phyloP scores from a whole-genome alignment of 192 early-diverging fungal species.

The Entomortierella parvispora region DNA sequence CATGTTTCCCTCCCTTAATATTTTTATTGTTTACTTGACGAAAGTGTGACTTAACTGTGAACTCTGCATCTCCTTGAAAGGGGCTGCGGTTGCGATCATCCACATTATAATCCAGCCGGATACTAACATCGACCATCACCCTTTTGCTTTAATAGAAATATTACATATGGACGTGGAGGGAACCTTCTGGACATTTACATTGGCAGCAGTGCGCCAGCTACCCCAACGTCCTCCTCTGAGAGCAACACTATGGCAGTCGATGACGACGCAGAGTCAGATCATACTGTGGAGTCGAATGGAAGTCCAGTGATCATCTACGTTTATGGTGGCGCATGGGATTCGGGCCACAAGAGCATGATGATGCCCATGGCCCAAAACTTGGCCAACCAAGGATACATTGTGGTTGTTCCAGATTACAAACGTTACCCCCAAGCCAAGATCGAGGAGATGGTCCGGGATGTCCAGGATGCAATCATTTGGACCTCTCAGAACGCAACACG shows the following conservation, averaged over 20 bases:
- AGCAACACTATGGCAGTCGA: slow-evolving; percentile 11
- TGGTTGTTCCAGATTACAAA: slow-evolving; percentile 56
- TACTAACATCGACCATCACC: not conserved
- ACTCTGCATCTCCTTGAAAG: not conserved
- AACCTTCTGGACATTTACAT: slow-evolving; percentile 47
- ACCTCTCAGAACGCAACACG: slow-evolving; percentile 41
- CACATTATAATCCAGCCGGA: too few species aligned
- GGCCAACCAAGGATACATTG: slow-evolving; percentile 57
- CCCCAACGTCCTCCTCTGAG: not conserved
- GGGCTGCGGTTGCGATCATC: not conserved
- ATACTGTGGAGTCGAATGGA: slow-evolving; percentile 49
- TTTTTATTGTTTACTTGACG: not conserved
- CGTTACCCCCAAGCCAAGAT: slow-evolving; percentile 57
- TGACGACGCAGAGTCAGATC: slow-evolving; percentile 43
- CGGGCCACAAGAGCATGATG: slow-evolving; percentile 53
- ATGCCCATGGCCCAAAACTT: slow-evolving; percentile 60
- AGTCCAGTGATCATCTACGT: slow-evolving; percentile 47
- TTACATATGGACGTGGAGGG: slow-evolving; percentile 35
- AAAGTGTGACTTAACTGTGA: too few species aligned
- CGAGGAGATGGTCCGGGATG: slow-evolving; percentile 54
- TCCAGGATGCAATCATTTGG: slow-evolving; percentile 53
- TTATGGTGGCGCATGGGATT: slow-evolving; percentile 50
- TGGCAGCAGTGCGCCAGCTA: slow-evolving; percentile 12
- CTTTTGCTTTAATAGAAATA: slow-evolving; percentile 20
- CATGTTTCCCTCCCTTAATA: not conserved